Percentiles rank a stretch among this genome's conserved stretches.
These are phyloP conservation scores for Sporothrix protearum DNA, from an alignment of 2,329 filamentous ascomycete genomes.

Conservation along the genomic window DNA sequence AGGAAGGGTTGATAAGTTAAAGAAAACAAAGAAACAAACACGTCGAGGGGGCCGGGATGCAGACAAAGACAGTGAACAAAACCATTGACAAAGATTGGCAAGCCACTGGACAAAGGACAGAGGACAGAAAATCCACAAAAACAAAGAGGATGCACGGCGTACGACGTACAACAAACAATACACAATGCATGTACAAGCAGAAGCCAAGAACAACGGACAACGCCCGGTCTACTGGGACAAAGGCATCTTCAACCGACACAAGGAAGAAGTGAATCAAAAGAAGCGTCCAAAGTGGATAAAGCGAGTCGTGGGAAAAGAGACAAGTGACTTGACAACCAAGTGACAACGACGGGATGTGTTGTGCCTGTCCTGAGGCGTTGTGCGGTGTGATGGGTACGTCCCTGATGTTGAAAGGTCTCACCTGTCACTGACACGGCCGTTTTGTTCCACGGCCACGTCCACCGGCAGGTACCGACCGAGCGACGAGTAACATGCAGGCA, in stretches of 20 bases:
- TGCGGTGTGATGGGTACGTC: neutral
- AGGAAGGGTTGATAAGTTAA: neutral
- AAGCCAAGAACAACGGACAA: neutral
- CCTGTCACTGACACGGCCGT: neutral
- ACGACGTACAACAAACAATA: neutral
- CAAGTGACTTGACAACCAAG: neutral
- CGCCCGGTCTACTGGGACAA: neutral
- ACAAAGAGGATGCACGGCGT: neutral
- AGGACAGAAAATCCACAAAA: neutral
- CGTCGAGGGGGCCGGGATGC: neutral
- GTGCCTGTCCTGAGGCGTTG: neutral
- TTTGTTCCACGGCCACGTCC: conserved; percentile 19
- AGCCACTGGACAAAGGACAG: neutral
- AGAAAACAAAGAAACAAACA: neutral
- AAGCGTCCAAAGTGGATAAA: neutral
- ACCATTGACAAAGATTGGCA: neutral
- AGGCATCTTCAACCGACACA: neutral
- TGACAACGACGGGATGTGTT: neutral
- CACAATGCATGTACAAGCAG: too few species aligned
- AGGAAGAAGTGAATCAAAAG: neutral
- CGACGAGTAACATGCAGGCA: neutral
- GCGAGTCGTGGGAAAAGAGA: neutral
- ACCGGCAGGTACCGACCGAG: neutral
- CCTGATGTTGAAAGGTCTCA: neutral
- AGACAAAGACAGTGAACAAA: neutral